Conservation (phyloP, 2,329 filamentous ascomycete genomes). For the Curvularia hawaiiensis region DNA sequence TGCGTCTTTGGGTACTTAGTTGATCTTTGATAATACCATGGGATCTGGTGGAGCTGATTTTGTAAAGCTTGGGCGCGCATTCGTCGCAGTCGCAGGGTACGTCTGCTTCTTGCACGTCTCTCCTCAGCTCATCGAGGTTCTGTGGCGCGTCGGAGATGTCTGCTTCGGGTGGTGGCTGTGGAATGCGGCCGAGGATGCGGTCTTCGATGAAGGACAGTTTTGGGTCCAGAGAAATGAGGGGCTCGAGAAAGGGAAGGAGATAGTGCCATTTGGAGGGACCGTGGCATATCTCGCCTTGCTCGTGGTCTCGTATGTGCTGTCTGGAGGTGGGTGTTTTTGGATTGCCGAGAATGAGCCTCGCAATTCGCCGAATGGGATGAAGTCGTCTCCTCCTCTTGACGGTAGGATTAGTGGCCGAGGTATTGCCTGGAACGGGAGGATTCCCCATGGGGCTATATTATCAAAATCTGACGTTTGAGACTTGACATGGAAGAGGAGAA, state of each 20-base stretch:
- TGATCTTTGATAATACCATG: slow-evolving; percentile 16
- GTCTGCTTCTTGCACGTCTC: slow-evolving; percentile 8
- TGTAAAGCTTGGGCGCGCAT: slow-evolving; percentile 21
- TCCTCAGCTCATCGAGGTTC: slow-evolving; percentile 10
- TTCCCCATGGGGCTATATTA: slow-evolving; percentile 15
- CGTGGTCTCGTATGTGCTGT: background rate
- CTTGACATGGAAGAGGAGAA: slow-evolving; percentile 6
- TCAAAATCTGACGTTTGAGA: slow-evolving; percentile 1
- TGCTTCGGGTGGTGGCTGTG: background rate
- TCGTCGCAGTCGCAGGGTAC: slow-evolving; percentile 20
- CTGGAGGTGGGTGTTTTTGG: slow-evolving; percentile 1
- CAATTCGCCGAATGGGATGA: slow-evolving; percentile 15
- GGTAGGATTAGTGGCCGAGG: slow-evolving; percentile 1
- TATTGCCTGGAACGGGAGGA: slow-evolving; percentile 5
- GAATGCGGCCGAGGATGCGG: slow-evolving; percentile 16
- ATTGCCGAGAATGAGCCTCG: slow-evolving; percentile 9
- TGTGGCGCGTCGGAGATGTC: slow-evolving; percentile 1
- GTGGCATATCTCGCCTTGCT: slow-evolving; percentile 11
- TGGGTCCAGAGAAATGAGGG: slow-evolving; percentile 20
- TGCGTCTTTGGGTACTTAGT: background rate
- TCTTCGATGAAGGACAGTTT: slow-evolving; percentile 22
- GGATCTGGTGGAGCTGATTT: slow-evolving; percentile 10
- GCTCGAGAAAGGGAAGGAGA: slow-evolving; percentile 21
- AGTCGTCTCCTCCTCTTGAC: slow-evolving; percentile 12
- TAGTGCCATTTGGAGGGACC: slow-evolving; percentile 21